Evolutionary conservation across 75 land plant genomes (phyloP), one percentile per base, ranked within the genome.

Genomic region (Sequoia sempervirens): DNA sequence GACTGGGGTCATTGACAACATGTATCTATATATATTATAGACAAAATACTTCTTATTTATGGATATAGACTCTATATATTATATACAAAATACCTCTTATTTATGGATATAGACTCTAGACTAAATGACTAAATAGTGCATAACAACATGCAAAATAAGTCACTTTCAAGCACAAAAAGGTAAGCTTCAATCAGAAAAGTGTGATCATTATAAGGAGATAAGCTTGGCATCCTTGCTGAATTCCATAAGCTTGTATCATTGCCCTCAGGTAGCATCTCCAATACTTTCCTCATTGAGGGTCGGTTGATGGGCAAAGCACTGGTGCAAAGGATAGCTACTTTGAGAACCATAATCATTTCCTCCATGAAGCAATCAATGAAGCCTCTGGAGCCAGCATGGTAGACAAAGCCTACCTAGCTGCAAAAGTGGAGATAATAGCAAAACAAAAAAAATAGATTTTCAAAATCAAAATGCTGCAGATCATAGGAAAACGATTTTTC

Each of bases 211-310:
- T 70, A 32, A 70, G 32, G 36, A 23, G 37, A 61, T 61, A 61
- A 11, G 13, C 14, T 70, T 70, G 2, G 73, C 37, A 70, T 70
- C 73, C 36, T 30, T 30, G 15, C 73, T 61, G 1, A 61, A 20
- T 4, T 75, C 78, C 78, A 37, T 75, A 40, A 7, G 43, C 45
- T 45, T 78, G 52, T 78, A n/a, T n/a, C n/a, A 52, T 45, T 78
- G 32, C 28, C 32, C 80, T 82, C 91, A 26, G 81, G 58, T 30
- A 95, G 93, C 91, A 92, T 84, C 70, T 91, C 92, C 58, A 93
- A 93, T 30, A 92, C 97, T 52, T 85, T 91, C 70, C 95, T 86
- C 97, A 95, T 95, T 12, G 97, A 86, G 11, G 97, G 97, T 26
- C 94, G 83, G 83, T 88, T 94, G 20, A 84, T 81, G 52, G 95